Conservation (phyloP, 2,329 filamentous ascomycete genomes). For the Claviceps spartinae region DNA sequence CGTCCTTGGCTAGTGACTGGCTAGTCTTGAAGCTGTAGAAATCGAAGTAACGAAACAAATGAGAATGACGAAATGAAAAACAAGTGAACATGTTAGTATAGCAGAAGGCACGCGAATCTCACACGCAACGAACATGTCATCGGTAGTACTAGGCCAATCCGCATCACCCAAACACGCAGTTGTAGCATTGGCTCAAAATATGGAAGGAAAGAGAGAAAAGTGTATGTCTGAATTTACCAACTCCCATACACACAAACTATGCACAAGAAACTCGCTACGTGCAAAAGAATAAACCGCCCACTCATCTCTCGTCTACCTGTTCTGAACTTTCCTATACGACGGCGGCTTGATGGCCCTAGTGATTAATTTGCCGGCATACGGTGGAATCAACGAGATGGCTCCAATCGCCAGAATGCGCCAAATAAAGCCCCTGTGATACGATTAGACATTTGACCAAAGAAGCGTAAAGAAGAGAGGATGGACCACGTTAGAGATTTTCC, state of each 20-base stretch:
- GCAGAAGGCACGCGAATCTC: not conserved
- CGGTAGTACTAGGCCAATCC: not conserved
- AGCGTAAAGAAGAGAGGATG: not conserved
- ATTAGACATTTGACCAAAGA: constrained; percentile 8
- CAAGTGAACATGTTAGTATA: not conserved
- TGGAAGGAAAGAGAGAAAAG: not conserved
- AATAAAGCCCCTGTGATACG: constrained; percentile 54
- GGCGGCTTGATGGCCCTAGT: constrained; percentile 77
- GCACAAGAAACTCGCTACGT: not conserved
- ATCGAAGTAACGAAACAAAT: not conserved
- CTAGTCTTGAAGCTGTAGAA: constrained; percentile 38
- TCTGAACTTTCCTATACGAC: constrained; percentile 86
- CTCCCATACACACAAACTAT: not conserved
- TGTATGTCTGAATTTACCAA: not conserved
- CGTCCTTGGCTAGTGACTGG: constrained; percentile 28
- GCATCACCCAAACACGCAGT: not conserved
- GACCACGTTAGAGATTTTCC: constrained; percentile 13
- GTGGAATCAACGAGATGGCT: constrained; percentile 69
- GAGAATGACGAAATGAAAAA: not conserved
- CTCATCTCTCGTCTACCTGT: constrained; percentile 29
- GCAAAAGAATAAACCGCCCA: constrained; percentile 1
- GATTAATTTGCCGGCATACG: constrained; percentile 77
- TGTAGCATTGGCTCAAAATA: not conserved
- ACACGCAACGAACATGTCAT: no score
- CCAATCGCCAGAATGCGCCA: constrained; percentile 78